These are phyloP conservation scores for Dactylis glomerata DNA, from an alignment of 176 grass and related monocot species.

Conservation along the genomic window DNA sequence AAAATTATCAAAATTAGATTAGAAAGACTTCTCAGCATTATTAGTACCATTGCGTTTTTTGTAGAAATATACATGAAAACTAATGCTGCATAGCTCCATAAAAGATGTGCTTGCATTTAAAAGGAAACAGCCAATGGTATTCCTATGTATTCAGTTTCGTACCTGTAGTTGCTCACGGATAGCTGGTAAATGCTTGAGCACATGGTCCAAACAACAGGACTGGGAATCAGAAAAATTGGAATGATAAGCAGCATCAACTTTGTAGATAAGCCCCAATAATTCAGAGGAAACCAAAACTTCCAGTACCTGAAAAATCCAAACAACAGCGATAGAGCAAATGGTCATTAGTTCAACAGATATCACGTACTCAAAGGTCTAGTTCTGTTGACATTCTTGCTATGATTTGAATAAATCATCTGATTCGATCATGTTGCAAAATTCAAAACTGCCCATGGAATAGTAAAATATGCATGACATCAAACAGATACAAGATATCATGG, in stretches of 20 bases:
- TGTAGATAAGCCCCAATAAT: slow-evolving; percentile 54
- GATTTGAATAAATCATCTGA: not conserved
- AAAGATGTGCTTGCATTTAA: not conserved
- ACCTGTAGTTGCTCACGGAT: slow-evolving; percentile 69
- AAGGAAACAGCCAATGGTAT: not conserved
- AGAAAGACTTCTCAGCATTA: not conserved
- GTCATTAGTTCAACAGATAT: not conserved
- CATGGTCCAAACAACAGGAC: slow-evolving; percentile 39
- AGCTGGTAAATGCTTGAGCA: slow-evolving; percentile 60
- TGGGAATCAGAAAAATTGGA: slow-evolving; percentile 28
- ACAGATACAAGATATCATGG: not conserved
- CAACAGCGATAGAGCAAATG: not conserved
- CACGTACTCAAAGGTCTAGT: not conserved
- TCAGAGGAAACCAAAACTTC: slow-evolving; percentile 57
- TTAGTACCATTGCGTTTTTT: not conserved
- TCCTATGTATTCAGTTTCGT: slow-evolving; percentile 18
- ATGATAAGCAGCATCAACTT: slow-evolving; percentile 52
- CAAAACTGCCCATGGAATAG: not conserved
- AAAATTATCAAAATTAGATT: not conserved
- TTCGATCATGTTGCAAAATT: not conserved
- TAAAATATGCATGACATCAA: not conserved
- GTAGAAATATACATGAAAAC: not conserved
- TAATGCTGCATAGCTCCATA: not conserved
- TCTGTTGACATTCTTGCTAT: not conserved
- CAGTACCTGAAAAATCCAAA: slow-evolving; percentile 52